Conservation (phyloP, 495 filamentous ascomycete species). For the Penicillium diatomitis region DNA sequence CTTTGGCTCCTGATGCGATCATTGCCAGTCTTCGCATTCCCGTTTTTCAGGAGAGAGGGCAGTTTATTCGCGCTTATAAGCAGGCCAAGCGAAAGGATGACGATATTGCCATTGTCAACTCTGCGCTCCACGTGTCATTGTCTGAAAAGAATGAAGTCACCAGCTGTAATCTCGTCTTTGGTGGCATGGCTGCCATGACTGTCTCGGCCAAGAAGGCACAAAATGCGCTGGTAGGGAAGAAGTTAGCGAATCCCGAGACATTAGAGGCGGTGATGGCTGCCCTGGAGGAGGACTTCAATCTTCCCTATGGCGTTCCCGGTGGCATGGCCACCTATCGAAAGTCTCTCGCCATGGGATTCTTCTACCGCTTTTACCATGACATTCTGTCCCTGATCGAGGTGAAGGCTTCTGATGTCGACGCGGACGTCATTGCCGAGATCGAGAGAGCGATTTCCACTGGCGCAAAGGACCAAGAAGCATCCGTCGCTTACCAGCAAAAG, state of each 20-base stretch:
- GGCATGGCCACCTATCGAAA: slow-evolving; percentile 96
- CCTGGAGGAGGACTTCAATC: slow-evolving; percentile 76
- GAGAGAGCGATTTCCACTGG: slow-evolving; percentile 52
- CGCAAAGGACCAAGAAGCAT: slow-evolving; percentile 37
- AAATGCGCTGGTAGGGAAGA: slow-evolving; percentile 63
- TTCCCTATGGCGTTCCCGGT: slow-evolving; percentile 79
- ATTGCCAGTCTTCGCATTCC: slow-evolving; percentile 84
- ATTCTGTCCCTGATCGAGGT: slow-evolving; percentile 43
- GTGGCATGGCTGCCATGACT: slow-evolving; percentile 84
- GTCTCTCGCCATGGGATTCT: slow-evolving; percentile 78
- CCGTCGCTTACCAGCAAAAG: slow-evolving; percentile 49
- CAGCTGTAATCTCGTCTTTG: slow-evolving; percentile 71
- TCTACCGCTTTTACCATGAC: slow-evolving; percentile 83
- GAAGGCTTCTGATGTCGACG: slow-evolving; percentile 34
- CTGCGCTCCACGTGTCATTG: slow-evolving; percentile 64
- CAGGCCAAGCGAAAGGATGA: slow-evolving; percentile 94
- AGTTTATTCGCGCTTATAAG: slow-evolving; percentile 67
- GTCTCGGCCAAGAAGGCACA: slow-evolving; percentile 71
- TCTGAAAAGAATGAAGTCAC: slow-evolving; percentile 56
- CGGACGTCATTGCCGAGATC: slow-evolving; percentile 48
- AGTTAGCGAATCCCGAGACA: slow-evolving; percentile 67
- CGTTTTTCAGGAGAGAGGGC: slow-evolving; percentile 44
- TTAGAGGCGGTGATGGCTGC: slow-evolving; percentile 83
- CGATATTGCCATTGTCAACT: slow-evolving; percentile 93
- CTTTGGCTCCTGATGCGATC: slow-evolving; percentile 71